Evolutionary conservation across 805 yeast species (phyloP).

Genomic region (Hemisphaericaspora nanyangensis): DNA sequence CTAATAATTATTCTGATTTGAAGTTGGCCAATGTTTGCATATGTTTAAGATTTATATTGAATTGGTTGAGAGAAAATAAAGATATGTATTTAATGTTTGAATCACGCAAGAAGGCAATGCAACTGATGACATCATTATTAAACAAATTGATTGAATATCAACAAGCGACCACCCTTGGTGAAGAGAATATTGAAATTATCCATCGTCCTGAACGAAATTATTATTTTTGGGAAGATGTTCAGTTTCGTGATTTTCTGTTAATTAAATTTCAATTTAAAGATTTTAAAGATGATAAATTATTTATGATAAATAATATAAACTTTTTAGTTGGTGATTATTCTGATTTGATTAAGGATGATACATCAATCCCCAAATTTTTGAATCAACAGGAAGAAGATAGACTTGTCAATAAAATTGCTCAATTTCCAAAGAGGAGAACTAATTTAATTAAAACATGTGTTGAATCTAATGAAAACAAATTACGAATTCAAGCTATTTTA

Average conservation of each 20-base stretch:
- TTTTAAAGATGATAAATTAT: slow-evolving; percentile 53
- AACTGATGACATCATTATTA: neutral
- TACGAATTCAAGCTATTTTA: slow-evolving; percentile 24
- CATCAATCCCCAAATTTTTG: slow-evolving; percentile 11
- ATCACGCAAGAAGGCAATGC: neutral
- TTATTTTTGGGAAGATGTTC: slow-evolving; percentile 62
- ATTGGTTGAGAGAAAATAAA: slow-evolving; percentile 56
- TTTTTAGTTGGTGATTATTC: slow-evolving; percentile 20
- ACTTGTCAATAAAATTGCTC: neutral
- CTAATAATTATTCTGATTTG: neutral
- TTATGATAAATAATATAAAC: slow-evolving; percentile 20
- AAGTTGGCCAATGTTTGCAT: slow-evolving; percentile 12
- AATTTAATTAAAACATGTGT: slow-evolving; percentile 6
- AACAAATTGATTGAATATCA: neutral
- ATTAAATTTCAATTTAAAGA: slow-evolving; percentile 54
- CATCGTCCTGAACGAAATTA: slow-evolving; percentile 47
- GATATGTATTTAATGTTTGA: neutral
- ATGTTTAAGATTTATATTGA: slow-evolving; percentile 44
- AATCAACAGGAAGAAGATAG: slow-evolving; percentile 3
- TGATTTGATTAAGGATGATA: slow-evolving; percentile 6
- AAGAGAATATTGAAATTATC: slow-evolving; percentile 11
- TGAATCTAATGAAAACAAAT: slow-evolving; percentile 21
- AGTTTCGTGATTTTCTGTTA: slow-evolving; percentile 55
- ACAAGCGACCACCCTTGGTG: neutral
- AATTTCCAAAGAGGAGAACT: neutral